These are phyloP conservation scores for Pyrenula aspistea DNA, from an alignment of 495 filamentous ascomycete genomes.

Conservation along the genomic window DNA sequence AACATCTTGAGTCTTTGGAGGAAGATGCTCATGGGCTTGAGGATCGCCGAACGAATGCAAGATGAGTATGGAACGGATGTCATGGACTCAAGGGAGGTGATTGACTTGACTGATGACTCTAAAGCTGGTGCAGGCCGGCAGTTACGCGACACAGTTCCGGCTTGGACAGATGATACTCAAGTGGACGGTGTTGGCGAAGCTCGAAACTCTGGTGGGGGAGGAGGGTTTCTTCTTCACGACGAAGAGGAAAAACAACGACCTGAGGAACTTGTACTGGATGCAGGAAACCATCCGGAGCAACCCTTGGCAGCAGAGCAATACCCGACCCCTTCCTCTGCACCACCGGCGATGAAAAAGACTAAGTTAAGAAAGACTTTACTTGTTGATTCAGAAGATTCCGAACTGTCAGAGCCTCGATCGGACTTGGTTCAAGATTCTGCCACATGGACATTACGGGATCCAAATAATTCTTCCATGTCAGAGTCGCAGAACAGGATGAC, in stretches of 20 bases:
- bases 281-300: background rate
- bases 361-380: background rate
- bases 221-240: background rate
- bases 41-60: constrained; percentile 66
- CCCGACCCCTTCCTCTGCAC: background rate
- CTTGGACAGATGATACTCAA: background rate
- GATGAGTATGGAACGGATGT: constrained; percentile 59
- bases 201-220: background rate
- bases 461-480: background rate
- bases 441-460: background rate
- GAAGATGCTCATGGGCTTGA: constrained; percentile 73
- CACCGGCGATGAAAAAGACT: background rate
- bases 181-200: background rate
- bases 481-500: background rate
- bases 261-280: background rate
- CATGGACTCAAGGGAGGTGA: constrained; percentile 3
- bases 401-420: background rate
- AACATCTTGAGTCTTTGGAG: constrained; percentile 67
- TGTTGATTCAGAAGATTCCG: background rate
- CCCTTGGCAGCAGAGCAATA: background rate
- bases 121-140: background rate
- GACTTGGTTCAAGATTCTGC: background rate
- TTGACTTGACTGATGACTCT: background rate
- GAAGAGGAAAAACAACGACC: background rate
- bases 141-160: background rate